Percentiles rank a stretch among this genome's conserved stretches.
phyloP scores from a whole-genome alignment of 2,329 filamentous ascomycete genomes.

The Fusarium algeriense region DNA sequence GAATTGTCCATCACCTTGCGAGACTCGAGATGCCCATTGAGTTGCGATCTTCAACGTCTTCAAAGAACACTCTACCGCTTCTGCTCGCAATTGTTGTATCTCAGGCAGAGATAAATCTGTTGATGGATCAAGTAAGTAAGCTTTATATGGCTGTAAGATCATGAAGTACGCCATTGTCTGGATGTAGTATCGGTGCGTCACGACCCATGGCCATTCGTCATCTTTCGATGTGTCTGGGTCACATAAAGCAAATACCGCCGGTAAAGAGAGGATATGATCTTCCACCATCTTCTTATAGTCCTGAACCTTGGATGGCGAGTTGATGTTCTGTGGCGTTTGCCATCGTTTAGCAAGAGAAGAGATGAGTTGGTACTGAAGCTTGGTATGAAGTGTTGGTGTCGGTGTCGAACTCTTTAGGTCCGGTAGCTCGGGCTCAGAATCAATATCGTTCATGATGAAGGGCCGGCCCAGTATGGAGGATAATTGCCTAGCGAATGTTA shows the following conservation, averaged over 20 bases:
- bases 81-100: not conserved
- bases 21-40: slow-evolving; percentile 9
- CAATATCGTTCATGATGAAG: slow-evolving; percentile 14
- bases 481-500: not conserved
- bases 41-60: not conserved
- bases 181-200: slow-evolving; percentile 18
- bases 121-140: not conserved
- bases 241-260: not conserved
- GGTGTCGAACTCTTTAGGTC: not conserved
- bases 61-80: not conserved
- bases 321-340: slow-evolving; percentile 15
- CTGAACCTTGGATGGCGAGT: not conserved
- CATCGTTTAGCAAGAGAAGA: slow-evolving; percentile 15
- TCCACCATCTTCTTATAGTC: not conserved
- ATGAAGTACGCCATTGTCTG: slow-evolving; percentile 23
- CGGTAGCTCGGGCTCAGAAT: not conserved
- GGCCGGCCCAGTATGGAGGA: not conserved
- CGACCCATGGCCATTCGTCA: slow-evolving; percentile 6
- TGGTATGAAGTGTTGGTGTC: slow-evolving; percentile 13
- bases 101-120: not conserved
- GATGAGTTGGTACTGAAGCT: slow-evolving; percentile 12
- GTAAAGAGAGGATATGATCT: not conserved
- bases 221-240: slow-evolving; percentile 3
- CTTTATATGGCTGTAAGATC: slow-evolving; percentile 21
- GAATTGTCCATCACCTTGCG: slow-evolving; percentile 9